Base-by-base conservation (phyloP, 305 asterid species). In the Fraxinus greggii region DNA sequence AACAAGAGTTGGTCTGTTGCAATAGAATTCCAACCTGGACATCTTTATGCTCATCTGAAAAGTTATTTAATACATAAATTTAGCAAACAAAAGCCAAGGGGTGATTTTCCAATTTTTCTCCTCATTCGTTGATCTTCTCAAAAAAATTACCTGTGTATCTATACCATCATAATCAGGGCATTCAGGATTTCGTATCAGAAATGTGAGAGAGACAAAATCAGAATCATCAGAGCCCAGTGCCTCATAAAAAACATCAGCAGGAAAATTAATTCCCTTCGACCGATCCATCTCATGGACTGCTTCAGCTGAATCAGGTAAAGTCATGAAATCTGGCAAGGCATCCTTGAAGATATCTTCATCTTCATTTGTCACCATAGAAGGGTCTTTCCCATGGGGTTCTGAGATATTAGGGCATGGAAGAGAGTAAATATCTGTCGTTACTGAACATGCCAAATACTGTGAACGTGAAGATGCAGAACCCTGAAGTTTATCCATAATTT, bases 1-100 rank as follows among this genome's bases (percentile, higher is more conserved):
- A 87, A 96, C 97, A 86, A 96, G 91, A 81, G 99, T 96, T 67
- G 97, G 97, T 79, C 99, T 90, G 90, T 96, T 96, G 93, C 96
- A 94, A 84, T 92, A 96, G 82, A 96, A 91, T 82, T 96, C 98
- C 89, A 96, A 83, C 92, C 92, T 96, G 86, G 99, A 93, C 99
- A 96, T 96, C 88, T 92, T 89, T 85, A 96, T 86, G 84, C 94
- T 93, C 99, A 96, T 93, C 99, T 96, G 95, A 79, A 86, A 85
- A 80, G 26, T 85, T 35, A 17, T 10, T 67, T 59, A 76, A 42
- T n/a, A 79, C 54, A 84, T 24, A 76, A 69, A 77, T 63, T 80
- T 72, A 84, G 81, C 38, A 81, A 85, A 85, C 76, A 73, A 81
- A 75, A 19, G 78, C 54, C 78, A 23, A 75, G 67, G 26, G 40